phyloP scores from a whole-genome alignment of 805 yeast genomes.

The Ogataea methylovora region DNA sequence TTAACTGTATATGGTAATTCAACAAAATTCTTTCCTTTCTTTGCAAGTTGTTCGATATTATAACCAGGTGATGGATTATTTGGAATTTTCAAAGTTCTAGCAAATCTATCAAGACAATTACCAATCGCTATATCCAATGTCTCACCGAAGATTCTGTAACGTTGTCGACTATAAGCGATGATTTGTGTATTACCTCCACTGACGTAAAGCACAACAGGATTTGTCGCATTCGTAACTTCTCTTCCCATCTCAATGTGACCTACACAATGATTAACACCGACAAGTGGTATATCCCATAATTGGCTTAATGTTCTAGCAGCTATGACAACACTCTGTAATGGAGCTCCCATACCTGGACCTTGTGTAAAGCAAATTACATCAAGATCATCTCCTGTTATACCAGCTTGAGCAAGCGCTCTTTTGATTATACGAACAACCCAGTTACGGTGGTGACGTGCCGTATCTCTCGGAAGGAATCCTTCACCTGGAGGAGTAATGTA shows the following conservation, averaged over 20 bases:
- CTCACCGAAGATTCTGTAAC: constrained; percentile 98
- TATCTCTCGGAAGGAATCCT: constrained; percentile 93
- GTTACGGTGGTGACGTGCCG: constrained; percentile 92
- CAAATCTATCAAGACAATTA: constrained; percentile 92
- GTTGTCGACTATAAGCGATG: constrained; percentile 88
- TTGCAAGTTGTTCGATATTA: constrained; percentile 92
- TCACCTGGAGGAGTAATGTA: constrained; percentile 97
- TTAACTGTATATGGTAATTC: constrained; percentile 92
- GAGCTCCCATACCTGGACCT: constrained; percentile 99
- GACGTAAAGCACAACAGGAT: constrained; percentile 94
- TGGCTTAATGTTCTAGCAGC: constrained; percentile 84
- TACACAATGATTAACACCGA: constrained; percentile 95
- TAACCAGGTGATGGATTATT: constrained; percentile 97
- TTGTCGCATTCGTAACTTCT: constrained; percentile 95
- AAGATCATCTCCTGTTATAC: constrained; percentile 38
- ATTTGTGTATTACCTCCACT: constrained; percentile 99
- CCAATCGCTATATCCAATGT: constrained; percentile 97
- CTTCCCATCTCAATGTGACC: constrained; percentile 99
- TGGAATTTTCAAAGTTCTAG: constrained; percentile 79
- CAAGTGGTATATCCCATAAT: constrained; percentile 75
- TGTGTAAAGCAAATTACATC: constrained; percentile 90
- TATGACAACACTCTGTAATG: constrained; percentile 84
- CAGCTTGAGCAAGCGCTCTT: constrained; percentile 56
- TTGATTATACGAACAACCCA: constrained; percentile 83
- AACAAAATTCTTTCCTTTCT: constrained; percentile 53